These are phyloP conservation scores for Citrus reticulata DNA, from an alignment of 345 rosid species.

Conservation along the genomic window DNA sequence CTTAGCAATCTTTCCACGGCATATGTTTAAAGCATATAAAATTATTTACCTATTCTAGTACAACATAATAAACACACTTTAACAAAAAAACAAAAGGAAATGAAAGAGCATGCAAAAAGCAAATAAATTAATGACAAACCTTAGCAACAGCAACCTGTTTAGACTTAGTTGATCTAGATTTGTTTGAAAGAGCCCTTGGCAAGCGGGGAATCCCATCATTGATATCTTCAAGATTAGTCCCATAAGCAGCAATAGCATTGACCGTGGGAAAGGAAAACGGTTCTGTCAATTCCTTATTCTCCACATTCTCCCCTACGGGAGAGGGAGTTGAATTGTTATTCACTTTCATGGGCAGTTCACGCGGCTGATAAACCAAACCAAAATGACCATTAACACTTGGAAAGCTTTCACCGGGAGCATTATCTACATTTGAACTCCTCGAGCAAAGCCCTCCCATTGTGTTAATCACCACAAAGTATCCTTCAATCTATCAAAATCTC, in stretches of 20 bases:
- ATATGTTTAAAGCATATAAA: background rate
- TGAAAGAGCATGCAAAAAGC: background rate
- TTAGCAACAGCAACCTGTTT: conserved; percentile 82
- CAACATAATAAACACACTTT: background rate
- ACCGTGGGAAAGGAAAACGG: conserved; percentile 52
- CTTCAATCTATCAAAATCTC: conserved; percentile 31
- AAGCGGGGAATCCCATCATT: conserved; percentile 76
- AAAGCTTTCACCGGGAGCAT: conserved; percentile 87
- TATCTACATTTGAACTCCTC: conserved; percentile 87
- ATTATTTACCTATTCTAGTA: background rate
- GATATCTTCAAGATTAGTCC: conserved; percentile 38
- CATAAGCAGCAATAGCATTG: conserved; percentile 33
- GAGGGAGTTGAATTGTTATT: conserved; percentile 35
- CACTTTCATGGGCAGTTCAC: conserved; percentile 37
- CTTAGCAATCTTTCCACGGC: background rate
- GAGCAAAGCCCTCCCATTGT: conserved; percentile 99
- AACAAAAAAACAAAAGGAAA: background rate
- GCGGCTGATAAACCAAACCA: conserved; percentile 40
- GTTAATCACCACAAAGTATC: conserved; percentile 15
- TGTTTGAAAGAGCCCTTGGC: conserved; percentile 60
- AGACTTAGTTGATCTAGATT: conserved; percentile 74
- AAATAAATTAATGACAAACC: conserved; percentile 35
- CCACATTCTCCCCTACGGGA: conserved; percentile 40
- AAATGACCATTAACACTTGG: conserved; percentile 56
- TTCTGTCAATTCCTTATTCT: conserved; percentile 44